These are phyloP conservation scores for Megacollybia marginata DNA, from an alignment of 768 basidiomycete genomes.

Conservation along the genomic window DNA sequence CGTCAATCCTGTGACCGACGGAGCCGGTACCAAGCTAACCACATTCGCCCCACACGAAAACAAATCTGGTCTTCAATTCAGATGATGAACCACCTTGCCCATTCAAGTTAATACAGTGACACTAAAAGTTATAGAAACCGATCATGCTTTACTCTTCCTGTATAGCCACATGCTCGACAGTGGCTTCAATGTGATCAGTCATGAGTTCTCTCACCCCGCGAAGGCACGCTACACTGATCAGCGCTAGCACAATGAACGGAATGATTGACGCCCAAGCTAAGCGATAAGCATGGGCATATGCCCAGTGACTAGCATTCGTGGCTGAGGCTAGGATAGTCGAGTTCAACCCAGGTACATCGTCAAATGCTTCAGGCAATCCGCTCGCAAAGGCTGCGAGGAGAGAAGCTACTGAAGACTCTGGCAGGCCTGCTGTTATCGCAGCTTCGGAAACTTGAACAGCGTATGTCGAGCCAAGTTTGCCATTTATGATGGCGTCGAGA, in stretches of 20 bases:
- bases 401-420: slow-evolving; percentile 4
- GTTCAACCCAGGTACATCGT: background rate
- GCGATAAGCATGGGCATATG: background rate
- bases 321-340: background rate
- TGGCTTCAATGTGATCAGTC: slow-evolving; percentile 12
- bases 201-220: slow-evolving; percentile 10
- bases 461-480: slow-evolving; percentile 9
- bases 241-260: slow-evolving; percentile 2
- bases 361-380: background rate
- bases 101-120: too few relatives aligned
- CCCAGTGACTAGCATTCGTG: background rate
- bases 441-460: slow-evolving; percentile 8
- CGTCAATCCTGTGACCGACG: too few relatives aligned
- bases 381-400: slow-evolving; percentile 5
- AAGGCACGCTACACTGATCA: slow-evolving; percentile 9
- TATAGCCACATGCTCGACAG: slow-evolving; percentile 2
- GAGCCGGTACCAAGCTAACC: too few relatives aligned
- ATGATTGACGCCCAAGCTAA: background rate
- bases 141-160: too few relatives aligned
- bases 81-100: too few relatives aligned
- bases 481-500: slow-evolving; percentile 13
- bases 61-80: too few relatives aligned
- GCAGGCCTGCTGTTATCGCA: slow-evolving; percentile 9
- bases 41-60: too few relatives aligned
- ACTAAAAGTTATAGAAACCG: too few relatives aligned